A percentile compares a stretch with the other conserved stretches of the same genome.
Evolutionary conservation across 805 yeast genomes (phyloP).

Genomic region (Candida stauntonica): DNA sequence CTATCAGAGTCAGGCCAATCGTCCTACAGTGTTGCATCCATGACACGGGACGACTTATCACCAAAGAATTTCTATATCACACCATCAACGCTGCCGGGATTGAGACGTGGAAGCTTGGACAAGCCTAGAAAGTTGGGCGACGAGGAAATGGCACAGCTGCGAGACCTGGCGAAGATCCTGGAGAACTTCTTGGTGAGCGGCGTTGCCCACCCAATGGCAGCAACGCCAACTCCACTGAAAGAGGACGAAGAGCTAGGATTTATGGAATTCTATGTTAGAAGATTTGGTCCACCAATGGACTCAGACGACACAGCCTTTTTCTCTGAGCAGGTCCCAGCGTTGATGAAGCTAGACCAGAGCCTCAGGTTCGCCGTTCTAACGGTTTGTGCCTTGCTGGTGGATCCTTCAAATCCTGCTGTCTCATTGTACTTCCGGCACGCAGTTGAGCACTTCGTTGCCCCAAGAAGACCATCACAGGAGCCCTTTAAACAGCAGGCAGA

Average conservation of each 20-base stretch:
- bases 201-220: background rate
- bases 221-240: slow-evolving; percentile 2
- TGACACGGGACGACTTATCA: slow-evolving; percentile 1
- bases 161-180: slow-evolving; percentile 1
- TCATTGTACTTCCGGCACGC: slow-evolving; percentile 5
- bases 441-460: background rate
- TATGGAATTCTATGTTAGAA: slow-evolving; percentile 4
- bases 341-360: slow-evolving; percentile 2
- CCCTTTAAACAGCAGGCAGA: background rate
- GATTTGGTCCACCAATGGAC: slow-evolving; percentile 10
- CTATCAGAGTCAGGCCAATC: background rate
- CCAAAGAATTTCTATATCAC: slow-evolving; percentile 7
- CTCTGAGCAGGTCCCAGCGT: slow-evolving; percentile 3
- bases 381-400: background rate
- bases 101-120: slow-evolving; percentile 4
- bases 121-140: background rate
- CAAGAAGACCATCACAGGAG: slow-evolving; percentile 1
- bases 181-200: slow-evolving; percentile 1
- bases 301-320: slow-evolving; percentile 2
- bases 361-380: slow-evolving; percentile 7
- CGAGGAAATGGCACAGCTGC: background rate
- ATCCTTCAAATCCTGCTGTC: background rate
- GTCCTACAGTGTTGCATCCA: background rate
- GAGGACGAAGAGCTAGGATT: slow-evolving; percentile 7
- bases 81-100: slow-evolving; percentile 1